Evolutionary conservation across 768 basidiomycete genomes (phyloP).

Genomic region (Tulasnella sp.): DNA sequence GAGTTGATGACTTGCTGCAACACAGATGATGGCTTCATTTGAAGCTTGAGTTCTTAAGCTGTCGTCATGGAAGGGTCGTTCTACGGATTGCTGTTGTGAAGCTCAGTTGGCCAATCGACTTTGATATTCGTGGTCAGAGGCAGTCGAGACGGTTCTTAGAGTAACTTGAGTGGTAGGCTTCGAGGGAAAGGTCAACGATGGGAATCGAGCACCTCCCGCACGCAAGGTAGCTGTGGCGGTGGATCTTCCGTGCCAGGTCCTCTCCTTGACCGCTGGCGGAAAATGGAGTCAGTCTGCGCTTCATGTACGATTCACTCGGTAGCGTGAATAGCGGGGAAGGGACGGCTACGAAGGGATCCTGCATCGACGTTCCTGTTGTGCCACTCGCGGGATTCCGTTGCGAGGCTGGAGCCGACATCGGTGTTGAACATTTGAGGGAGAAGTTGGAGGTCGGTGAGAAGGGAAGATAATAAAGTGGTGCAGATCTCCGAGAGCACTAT

Average conservation of each 20-base stretch:
- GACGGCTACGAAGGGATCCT: conserved; percentile 8
- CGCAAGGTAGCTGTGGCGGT: neutral
- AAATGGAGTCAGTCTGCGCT: neutral
- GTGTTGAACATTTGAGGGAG: neutral
- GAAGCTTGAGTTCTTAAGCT: neutral
- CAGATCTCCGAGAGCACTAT: conserved; percentile 55
- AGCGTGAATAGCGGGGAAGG: conserved; percentile 8
- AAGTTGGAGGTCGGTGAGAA: neutral
- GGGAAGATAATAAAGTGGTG: too few species aligned
- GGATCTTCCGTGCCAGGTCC: neutral
- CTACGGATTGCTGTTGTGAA: neutral
- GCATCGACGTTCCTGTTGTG: neutral
- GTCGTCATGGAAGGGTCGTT: neutral
- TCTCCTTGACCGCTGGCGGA: neutral
- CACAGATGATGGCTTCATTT: neutral
- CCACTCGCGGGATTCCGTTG: neutral
- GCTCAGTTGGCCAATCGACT: neutral
- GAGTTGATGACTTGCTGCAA: neutral
- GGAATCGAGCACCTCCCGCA: neutral
- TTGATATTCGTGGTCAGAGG: neutral
- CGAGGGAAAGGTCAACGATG: conserved; percentile 1
- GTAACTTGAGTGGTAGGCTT: conserved; percentile 8
- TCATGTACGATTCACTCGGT: neutral
- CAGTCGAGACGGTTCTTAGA: neutral
- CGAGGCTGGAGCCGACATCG: neutral